These are phyloP conservation scores for Pyrenochaeta sp. DNA, from an alignment of 2,329 filamentous ascomycete species.

Conservation along the genomic window DNA sequence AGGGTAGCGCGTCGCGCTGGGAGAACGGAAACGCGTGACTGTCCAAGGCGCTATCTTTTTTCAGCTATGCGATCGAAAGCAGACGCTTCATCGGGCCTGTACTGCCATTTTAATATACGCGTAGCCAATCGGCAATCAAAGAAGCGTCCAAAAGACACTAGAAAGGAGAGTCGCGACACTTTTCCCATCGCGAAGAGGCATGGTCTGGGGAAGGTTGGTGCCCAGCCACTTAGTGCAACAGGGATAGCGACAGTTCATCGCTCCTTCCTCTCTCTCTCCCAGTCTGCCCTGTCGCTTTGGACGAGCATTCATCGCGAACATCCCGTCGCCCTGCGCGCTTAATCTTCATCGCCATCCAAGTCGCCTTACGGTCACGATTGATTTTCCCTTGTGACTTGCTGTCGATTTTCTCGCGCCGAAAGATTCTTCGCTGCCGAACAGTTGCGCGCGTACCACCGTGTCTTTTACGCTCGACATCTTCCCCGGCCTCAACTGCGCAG, in stretches of 20 bases:
- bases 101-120: constrained; percentile 9
- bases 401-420: constrained; percentile 14
- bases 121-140: constrained; percentile 20
- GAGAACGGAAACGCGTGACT: constrained; percentile 14
- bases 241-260: constrained; percentile 18
- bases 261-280: constrained; percentile 16
- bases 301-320: constrained; percentile 15
- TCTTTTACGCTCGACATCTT: constrained; percentile 12
- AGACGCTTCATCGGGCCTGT: constrained; percentile 14
- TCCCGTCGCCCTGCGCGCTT: constrained; percentile 8
- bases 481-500: constrained; percentile 31
- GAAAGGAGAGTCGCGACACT: constrained; percentile 7
- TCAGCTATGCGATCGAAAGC: constrained; percentile 3
- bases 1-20: constrained; percentile 8
- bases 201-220: constrained; percentile 19
- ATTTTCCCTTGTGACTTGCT: constrained; percentile 12
- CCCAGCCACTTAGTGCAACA: constrained; percentile 18
- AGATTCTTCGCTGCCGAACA: constrained; percentile 13
- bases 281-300: constrained; percentile 16
- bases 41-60: constrained; percentile 2
- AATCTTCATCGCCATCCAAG: constrained; percentile 8
- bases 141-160: constrained; percentile 2
- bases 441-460: constrained; percentile 26
- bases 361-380: constrained; percentile 8
- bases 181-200: constrained; percentile 11